phyloP scores from a whole-genome alignment of 148 eudicot species.

The Rhododendron ovatum region DNA sequence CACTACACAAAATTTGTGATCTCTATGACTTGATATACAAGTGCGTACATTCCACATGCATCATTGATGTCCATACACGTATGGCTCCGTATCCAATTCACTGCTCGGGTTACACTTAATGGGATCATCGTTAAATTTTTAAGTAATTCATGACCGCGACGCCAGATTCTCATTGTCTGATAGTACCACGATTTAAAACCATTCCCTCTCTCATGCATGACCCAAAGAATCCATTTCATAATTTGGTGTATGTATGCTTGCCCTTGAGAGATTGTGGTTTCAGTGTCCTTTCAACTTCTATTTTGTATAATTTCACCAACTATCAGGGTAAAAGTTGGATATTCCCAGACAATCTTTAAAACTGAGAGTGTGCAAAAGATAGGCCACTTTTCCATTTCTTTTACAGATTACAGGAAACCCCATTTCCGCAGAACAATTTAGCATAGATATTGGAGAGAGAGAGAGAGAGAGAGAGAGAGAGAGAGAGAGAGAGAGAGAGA shows the following conservation, averaged over 20 bases:
- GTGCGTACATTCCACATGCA: background rate
- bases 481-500: slow-evolving; percentile 15
- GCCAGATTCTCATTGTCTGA: background rate
- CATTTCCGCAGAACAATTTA: slow-evolving; percentile 19
- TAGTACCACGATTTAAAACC: background rate
- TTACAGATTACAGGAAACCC: slow-evolving; percentile 25
- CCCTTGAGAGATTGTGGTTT: slow-evolving; percentile 7
- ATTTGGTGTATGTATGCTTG: background rate
- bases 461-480: slow-evolving; percentile 16
- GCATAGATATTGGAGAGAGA: slow-evolving; percentile 4
- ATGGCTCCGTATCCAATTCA: background rate
- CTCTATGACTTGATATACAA: background rate
- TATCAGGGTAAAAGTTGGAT: slow-evolving; percentile 30
- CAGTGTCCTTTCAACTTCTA: slow-evolving; percentile 40
- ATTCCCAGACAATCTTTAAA: slow-evolving; percentile 55
- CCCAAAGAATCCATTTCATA: background rate
- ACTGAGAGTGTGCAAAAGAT: slow-evolving; percentile 57
- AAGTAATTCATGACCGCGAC: background rate
- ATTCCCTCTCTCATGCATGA: background rate
- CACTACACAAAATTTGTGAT: background rate
- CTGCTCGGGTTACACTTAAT: background rate
- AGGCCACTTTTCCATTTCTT: slow-evolving; percentile 38
- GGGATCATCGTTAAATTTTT: background rate
- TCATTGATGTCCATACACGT: background rate
- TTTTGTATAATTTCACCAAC: slow-evolving; percentile 21